Base-by-base conservation (phyloP, 2,329 filamentous ascomycete species). In the Beauveria varroae region DNA sequence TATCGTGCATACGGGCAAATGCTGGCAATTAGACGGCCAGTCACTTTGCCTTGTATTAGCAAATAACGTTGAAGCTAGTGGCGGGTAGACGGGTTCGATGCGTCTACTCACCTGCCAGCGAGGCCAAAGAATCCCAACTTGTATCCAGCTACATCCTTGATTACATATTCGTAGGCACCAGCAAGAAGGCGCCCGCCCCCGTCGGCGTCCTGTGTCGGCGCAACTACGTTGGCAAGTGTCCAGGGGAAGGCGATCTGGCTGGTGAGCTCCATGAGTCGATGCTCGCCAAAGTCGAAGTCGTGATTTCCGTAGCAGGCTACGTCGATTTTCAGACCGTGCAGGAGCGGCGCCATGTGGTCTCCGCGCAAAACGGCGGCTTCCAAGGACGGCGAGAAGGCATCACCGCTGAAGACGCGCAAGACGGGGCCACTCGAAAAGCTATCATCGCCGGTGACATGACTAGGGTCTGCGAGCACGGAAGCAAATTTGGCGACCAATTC, bases 71-170 rank as follows among this genome's bases (percentile, higher is more conserved):
- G n/a, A 47, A 3, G 22, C 6, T n/a, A 24, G 22, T 5, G 30
- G 30, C 5, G n/a, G 18, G 4, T 34, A 14, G 14, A 37, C 24
- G n/a, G n/a, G n/a, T n/a, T n/a, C 18, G 18, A 1, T 22, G 7
- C 1, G 1, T 10, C 2, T 51, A 16, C 64, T 34, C 26, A 64
- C 62, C 56, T 65, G 5, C 64, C 62, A 34, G 64, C 57, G 3
- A 65, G 50, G 4, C 64, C 64, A 40, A 65, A 64, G 44, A 65
- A 65, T 14, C 64, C 64, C 18, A 65, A n/a, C 20, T 41, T 62
- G 44, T 57, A 49, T 20, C 60, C 64, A 2, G 41, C 40, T 8
- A 65, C 24, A 2, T 47, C 41, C 18, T 40, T 56, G 1, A 57
- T 41, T 8, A 62, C 55, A 24, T 61, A 63, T 34, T 51, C 46